These are phyloP conservation scores for Plenodomus tracheiphilus DNA, from an alignment of 2,329 filamentous ascomycete species.

Conservation along the genomic window DNA sequence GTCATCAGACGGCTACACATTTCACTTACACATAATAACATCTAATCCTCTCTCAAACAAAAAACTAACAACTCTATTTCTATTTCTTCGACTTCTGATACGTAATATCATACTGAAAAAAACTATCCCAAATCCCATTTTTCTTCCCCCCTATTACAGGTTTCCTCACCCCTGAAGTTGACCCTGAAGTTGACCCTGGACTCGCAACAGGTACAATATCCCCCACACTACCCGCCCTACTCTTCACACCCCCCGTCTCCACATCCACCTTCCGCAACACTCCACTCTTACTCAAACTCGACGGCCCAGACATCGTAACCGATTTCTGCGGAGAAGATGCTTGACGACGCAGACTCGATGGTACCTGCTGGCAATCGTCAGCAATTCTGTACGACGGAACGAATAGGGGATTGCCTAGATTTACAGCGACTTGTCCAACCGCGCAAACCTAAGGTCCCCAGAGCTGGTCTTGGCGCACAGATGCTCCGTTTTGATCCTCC, in stretches of 20 bases:
- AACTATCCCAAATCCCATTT: constrained; percentile 44
- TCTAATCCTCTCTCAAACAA: no score
- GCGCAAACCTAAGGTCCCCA: constrained; percentile 47
- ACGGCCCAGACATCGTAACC: constrained; percentile 13
- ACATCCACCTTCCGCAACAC: constrained; percentile 12
- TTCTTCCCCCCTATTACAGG: constrained; percentile 22
- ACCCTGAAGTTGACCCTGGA: constrained; percentile 13
- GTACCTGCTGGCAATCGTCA: neutral
- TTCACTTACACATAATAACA: no score
- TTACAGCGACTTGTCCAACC: constrained; percentile 23
- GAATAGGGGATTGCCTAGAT: constrained; percentile 34
- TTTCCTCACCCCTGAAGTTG: constrained; percentile 29
- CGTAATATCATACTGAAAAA: constrained; percentile 46
- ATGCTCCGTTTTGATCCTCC: constrained; percentile 37
- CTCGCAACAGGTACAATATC: constrained; percentile 19
- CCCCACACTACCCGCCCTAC: constrained; percentile 18
- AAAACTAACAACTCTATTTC: neutral
- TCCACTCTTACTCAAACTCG: constrained; percentile 10
- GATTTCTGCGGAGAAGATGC: constrained; percentile 22
- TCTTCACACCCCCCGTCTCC: constrained; percentile 20
- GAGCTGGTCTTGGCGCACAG: constrained; percentile 51
- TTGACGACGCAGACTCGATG: constrained; percentile 7
- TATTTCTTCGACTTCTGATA: constrained; percentile 43
- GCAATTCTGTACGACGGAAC: neutral
- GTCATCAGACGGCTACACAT: no score